These are phyloP conservation scores for Anastatica hierochuntica DNA, from an alignment of 345 rosid genomes.

Conservation along the genomic window DNA sequence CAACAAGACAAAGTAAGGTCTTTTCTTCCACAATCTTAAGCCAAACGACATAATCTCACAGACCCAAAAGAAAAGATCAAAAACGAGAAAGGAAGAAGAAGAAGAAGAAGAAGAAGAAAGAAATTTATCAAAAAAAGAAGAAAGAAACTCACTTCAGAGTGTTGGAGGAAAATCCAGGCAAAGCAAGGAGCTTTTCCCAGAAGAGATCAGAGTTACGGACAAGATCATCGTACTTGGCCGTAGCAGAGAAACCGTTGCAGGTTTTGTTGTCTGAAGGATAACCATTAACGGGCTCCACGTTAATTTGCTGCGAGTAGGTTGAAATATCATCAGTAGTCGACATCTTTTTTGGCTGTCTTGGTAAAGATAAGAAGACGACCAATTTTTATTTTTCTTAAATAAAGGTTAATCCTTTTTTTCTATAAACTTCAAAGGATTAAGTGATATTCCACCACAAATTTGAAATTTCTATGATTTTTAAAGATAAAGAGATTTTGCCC, in stretches of 20 bases:
- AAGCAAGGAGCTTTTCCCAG: slow-evolving; percentile 58
- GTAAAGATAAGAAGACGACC: slow-evolving; percentile 16
- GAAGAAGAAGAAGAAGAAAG: too few relatives aligned
- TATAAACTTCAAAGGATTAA: too few relatives aligned
- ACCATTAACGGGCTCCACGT: slow-evolving; percentile 30
- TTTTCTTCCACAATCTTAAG: too few relatives aligned
- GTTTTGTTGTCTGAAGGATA: slow-evolving; percentile 21
- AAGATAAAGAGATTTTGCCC: too few relatives aligned
- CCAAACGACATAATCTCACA: too few relatives aligned
- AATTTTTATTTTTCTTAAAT: too few relatives aligned
- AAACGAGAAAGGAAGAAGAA: too few relatives aligned
- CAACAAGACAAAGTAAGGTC: background rate
- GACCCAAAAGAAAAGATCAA: too few relatives aligned
- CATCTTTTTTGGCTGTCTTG: slow-evolving; percentile 16
- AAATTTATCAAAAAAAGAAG: too few relatives aligned
- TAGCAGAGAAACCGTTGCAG: slow-evolving; percentile 34
- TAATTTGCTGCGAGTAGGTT: slow-evolving; percentile 19
- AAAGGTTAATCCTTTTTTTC: too few relatives aligned
- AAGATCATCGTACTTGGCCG: slow-evolving; percentile 50
- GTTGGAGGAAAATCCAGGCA: slow-evolving; percentile 36
- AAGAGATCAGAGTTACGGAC: slow-evolving; percentile 54
- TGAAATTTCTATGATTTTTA: too few relatives aligned
- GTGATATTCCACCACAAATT: too few relatives aligned
- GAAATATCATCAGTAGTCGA: slow-evolving; percentile 31
- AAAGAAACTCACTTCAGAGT: slow-evolving; percentile 43